Percentiles rank a stretch among this genome's conserved stretches.
Evolutionary conservation across 1,284 basidiomycete species (phyloP).

Genomic region (Boletus semigastroideus): DNA sequence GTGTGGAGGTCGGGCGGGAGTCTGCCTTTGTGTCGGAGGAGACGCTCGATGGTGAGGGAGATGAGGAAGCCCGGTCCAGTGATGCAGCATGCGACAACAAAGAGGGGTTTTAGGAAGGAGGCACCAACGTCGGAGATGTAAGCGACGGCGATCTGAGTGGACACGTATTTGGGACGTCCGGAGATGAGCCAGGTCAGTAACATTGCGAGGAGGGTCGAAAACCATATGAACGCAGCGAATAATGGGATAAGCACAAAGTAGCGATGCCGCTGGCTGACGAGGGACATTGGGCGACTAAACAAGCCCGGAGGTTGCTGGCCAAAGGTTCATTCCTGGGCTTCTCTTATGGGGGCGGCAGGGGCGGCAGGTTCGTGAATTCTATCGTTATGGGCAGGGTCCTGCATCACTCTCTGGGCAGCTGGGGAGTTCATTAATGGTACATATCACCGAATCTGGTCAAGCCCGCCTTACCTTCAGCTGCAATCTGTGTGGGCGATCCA

Average conservation of each 20-base stretch:
- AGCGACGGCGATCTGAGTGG: constrained; percentile 54
- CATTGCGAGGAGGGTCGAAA: constrained; percentile 61
- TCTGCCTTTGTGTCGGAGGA: constrained; percentile 63
- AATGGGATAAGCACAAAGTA: constrained; percentile 63
- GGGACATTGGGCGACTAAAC: constrained; percentile 12
- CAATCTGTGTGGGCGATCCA: too few relatives aligned
- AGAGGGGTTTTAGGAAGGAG: constrained; percentile 67
- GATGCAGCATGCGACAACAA: constrained; percentile 59
- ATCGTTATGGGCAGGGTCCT: too few relatives aligned
- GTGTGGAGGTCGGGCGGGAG: constrained; percentile 57
- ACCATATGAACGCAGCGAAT: constrained; percentile 62
- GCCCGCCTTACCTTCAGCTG: too few relatives aligned
- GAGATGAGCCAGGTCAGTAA: constrained; percentile 61
- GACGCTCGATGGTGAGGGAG: constrained; percentile 57
- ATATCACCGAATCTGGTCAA: too few relatives aligned
- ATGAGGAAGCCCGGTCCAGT: constrained; percentile 62
- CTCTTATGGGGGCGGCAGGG: constrained; percentile 11
- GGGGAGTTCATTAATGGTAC: too few relatives aligned
- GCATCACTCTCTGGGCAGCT: too few relatives aligned
- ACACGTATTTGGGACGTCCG: constrained; percentile 48
- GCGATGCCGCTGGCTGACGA: constrained; percentile 41
- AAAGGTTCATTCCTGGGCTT: background rate
- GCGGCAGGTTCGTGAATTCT: background rate
- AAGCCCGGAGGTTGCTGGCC: too few relatives aligned
- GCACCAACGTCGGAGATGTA: constrained; percentile 78